Evolutionary conservation across 306 rosid genomes (phyloP).

Genomic region (Gynostemma pentaphyllum): DNA sequence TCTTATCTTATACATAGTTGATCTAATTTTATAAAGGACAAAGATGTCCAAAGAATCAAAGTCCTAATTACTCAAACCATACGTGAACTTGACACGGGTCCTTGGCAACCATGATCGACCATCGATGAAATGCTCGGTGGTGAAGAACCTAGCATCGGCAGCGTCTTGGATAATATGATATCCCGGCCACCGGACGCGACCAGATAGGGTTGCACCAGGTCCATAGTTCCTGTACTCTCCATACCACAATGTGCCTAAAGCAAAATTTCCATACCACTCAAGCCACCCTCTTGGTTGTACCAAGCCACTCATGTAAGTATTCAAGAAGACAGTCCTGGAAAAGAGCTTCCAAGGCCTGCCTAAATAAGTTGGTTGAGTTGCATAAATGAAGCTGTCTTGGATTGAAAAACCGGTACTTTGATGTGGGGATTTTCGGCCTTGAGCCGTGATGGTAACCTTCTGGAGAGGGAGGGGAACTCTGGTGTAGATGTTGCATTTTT

Average conservation of each 20-base stretch:
- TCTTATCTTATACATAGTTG: background rate
- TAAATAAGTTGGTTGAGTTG: conserved; percentile 26
- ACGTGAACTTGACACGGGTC: conserved; percentile 32
- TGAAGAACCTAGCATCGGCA: conserved; percentile 27
- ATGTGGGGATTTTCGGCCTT: conserved; percentile 30
- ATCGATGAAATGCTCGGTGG: conserved; percentile 25
- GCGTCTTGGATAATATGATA: conserved; percentile 18
- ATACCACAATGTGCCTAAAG: conserved; percentile 35
- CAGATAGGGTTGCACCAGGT: conserved; percentile 28
- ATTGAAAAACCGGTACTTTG: conserved; percentile 34
- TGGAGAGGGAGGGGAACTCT: conserved; percentile 32
- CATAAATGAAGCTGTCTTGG: conserved; percentile 26
- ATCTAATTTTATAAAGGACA: background rate
- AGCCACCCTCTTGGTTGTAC: conserved; percentile 49
- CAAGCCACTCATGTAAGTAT: conserved; percentile 31
- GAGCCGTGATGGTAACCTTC: conserved; percentile 43
- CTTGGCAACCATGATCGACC: conserved; percentile 38
- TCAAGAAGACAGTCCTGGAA: conserved; percentile 37
- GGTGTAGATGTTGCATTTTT: conserved; percentile 31
- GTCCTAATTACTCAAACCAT: conserved; percentile 13
- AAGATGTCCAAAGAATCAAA: background rate
- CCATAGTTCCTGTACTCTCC: conserved; percentile 43
- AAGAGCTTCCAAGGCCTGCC: conserved; percentile 56
- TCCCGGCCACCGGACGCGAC: conserved; percentile 38
- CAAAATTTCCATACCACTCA: conserved; percentile 39